Evolutionary conservation across 2,329 filamentous ascomycete genomes (phyloP).

Genomic region (Stagonosporopsis rhizophila): DNA sequence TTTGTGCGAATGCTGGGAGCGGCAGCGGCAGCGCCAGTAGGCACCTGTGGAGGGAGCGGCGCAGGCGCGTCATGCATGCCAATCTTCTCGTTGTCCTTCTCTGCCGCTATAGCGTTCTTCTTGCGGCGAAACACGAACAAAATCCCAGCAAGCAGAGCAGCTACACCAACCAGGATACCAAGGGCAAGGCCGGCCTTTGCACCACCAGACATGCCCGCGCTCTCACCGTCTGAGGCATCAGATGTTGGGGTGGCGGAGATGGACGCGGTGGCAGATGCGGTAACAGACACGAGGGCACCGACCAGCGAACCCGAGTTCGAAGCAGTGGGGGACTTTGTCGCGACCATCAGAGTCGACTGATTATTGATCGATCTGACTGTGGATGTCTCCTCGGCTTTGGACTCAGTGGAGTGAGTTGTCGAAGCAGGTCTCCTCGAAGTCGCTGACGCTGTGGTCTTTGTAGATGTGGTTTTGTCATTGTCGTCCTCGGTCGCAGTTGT

Average conservation of each 20-base stretch:
- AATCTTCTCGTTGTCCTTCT: conserved; percentile 53
- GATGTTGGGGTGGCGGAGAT: conserved; percentile 36
- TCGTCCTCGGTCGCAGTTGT: conserved; percentile 25
- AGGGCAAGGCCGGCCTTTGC: conserved; percentile 84
- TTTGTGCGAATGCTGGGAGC: conserved; percentile 51
- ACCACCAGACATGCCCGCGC: conserved; percentile 54
- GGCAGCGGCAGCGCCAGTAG: conserved; percentile 16
- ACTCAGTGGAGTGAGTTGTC: conserved; percentile 20
- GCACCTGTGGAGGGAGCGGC: conserved; percentile 37
- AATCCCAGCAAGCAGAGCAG: conserved; percentile 69
- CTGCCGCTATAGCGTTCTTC: conserved; percentile 64
- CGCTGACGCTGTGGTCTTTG: conserved; percentile 21
- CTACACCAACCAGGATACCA: conserved; percentile 75
- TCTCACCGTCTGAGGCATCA: conserved; percentile 33
- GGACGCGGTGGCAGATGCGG: conserved; percentile 33
- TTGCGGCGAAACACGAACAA: conserved; percentile 77
- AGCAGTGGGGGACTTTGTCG: conserved; percentile 36
- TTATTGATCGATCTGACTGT: conserved; percentile 25
- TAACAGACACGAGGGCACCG: conserved; percentile 23
- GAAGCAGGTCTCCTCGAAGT: conserved; percentile 31
- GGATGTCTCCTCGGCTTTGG: conserved; percentile 26
- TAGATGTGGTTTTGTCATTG: conserved; percentile 10
- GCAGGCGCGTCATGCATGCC: conserved; percentile 37
- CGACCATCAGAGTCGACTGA: conserved; percentile 35
- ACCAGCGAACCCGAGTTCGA: conserved; percentile 22